phyloP scores from a whole-genome alignment of 805 yeast genomes.

The Wickerhamiella dianesei region DNA sequence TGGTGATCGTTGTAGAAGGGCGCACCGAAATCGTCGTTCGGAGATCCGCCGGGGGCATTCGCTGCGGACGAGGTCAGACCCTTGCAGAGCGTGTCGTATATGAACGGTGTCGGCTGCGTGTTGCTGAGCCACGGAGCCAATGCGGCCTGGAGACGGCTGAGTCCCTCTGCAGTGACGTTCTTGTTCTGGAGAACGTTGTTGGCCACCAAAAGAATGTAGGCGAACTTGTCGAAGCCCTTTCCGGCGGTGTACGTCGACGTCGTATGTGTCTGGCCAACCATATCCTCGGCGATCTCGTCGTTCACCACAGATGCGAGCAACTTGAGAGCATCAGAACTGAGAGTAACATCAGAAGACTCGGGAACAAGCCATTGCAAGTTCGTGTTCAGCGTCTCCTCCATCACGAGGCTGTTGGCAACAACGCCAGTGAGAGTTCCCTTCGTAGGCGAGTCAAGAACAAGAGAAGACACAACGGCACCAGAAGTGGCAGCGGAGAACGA shows the following conservation, averaged over 20 bases:
- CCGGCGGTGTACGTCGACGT: conserved; percentile 90
- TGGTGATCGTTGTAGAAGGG: conserved; percentile 75
- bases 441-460: conserved; percentile 36
- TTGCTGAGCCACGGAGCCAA: conserved; percentile 56
- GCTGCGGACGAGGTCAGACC: conserved; percentile 29
- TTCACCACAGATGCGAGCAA: conserved; percentile 36
- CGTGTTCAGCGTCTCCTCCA: conserved; percentile 30
- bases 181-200: conserved; percentile 50
- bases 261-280: conserved; percentile 43
- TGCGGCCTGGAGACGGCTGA: conserved; percentile 52
- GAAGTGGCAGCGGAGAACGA: conserved; percentile 29
- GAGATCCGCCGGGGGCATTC: conserved; percentile 36
- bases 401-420: conserved; percentile 22
- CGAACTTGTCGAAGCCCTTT: conserved; percentile 77
- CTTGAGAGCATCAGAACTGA: conserved; percentile 28
- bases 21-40: conserved; percentile 57
- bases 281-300: conserved; percentile 42
- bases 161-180: conserved; percentile 35
- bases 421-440: conserved; percentile 30
- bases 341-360: conserved; percentile 29
- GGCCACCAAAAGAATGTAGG: conserved; percentile 65
- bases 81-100: conserved; percentile 57
- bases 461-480: conserved; percentile 19
- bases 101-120: conserved; percentile 56
- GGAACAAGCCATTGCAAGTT: conserved; percentile 46